phyloP scores from a whole-genome alignment of 495 filamentous ascomycete species.

The Daldinia vernicosa region DNA sequence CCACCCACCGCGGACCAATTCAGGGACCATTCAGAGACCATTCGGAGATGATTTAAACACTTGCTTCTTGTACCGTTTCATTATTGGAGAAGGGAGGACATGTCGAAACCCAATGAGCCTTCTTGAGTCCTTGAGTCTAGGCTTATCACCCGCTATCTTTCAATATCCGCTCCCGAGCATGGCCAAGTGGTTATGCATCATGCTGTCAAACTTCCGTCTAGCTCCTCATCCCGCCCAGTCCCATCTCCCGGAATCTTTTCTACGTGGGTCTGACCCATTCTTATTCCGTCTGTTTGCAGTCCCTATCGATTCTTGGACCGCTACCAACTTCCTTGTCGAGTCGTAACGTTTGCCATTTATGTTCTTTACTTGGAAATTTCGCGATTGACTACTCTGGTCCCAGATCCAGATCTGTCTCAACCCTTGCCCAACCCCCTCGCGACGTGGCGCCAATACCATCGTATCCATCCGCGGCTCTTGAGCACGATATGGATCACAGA shows the following conservation, averaged over 20 bases:
- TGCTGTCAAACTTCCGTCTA: conserved; percentile 35
- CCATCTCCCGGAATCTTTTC: conserved; percentile 17
- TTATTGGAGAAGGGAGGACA: conserved; percentile 28
- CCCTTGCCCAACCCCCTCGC: conserved; percentile 52
- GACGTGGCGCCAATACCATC: conserved; percentile 62
- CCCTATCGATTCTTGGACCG: conserved; percentile 40
- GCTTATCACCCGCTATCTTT: conserved; percentile 8
- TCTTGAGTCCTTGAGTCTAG: not conserved
- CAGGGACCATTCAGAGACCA: conserved; percentile 26
- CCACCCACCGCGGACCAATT: conserved; percentile 40
- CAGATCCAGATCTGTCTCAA: conserved; percentile 42
- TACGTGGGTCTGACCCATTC: conserved; percentile 39
- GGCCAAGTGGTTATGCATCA: conserved; percentile 42
- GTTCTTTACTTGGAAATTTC: conserved; percentile 40
- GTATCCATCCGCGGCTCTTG: conserved; percentile 47
- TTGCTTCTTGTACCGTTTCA: conserved; percentile 33
- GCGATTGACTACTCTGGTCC: conserved; percentile 44
- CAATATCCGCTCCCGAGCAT: conserved; percentile 7
- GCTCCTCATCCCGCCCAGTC: conserved; percentile 1
- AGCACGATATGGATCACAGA: conserved; percentile 57
- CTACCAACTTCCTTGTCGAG: conserved; percentile 46
- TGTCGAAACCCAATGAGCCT: conserved; percentile 28
- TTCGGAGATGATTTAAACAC: not conserved
- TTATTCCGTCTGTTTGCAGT: conserved; percentile 32
- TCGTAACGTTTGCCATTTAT: conserved; percentile 47